Percentiles rank a stretch among this genome's conserved stretches.
Conservation (phyloP, 805 yeast species). For the Vanderwaltozyma tropicalis region DNA sequence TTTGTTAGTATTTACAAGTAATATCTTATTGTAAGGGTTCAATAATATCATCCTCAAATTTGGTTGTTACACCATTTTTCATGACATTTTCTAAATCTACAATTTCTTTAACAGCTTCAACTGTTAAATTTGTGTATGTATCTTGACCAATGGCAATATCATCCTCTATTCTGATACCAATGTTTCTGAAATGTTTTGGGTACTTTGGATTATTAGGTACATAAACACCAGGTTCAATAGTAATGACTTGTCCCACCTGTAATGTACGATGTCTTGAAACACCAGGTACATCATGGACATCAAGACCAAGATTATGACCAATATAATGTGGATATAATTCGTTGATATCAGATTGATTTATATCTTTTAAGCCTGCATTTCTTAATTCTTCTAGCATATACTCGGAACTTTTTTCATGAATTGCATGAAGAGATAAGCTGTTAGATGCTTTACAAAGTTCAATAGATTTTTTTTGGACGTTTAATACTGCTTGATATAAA, state of each 20-base stretch:
- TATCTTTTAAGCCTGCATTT: slow-evolving; percentile 55
- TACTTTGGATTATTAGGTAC: slow-evolving; percentile 60
- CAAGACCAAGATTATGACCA: slow-evolving; percentile 92
- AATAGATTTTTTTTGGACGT: slow-evolving; percentile 72
- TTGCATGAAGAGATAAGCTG: slow-evolving; percentile 52
- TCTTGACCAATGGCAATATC: slow-evolving; percentile 72
- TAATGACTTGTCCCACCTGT: slow-evolving; percentile 67
- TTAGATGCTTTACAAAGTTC: slow-evolving; percentile 47
- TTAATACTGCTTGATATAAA: slow-evolving; percentile 77
- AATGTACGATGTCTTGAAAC: slow-evolving; percentile 47
- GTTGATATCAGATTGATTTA: slow-evolving; percentile 44
- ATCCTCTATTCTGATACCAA: slow-evolving; percentile 93
- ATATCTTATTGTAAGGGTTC: slow-evolving; percentile 15
- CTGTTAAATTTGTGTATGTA: slow-evolving; percentile 52
- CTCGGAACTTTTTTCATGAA: slow-evolving; percentile 61
- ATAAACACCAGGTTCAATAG: slow-evolving; percentile 94
- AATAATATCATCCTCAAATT: slow-evolving; percentile 34
- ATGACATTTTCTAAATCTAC: slow-evolving; percentile 68
- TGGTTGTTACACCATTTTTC: slow-evolving; percentile 46
- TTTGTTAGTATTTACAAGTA: slow-evolving; percentile 2
- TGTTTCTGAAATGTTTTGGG: slow-evolving; percentile 74
- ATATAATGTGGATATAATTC: slow-evolving; percentile 81
- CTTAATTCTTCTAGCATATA: slow-evolving; percentile 52
- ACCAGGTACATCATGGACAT: slow-evolving; percentile 73
- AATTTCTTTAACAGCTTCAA: slow-evolving; percentile 79